Base-by-base conservation (phyloP, 495 filamentous ascomycete genomes). In the Penicillium pulvis region DNA sequence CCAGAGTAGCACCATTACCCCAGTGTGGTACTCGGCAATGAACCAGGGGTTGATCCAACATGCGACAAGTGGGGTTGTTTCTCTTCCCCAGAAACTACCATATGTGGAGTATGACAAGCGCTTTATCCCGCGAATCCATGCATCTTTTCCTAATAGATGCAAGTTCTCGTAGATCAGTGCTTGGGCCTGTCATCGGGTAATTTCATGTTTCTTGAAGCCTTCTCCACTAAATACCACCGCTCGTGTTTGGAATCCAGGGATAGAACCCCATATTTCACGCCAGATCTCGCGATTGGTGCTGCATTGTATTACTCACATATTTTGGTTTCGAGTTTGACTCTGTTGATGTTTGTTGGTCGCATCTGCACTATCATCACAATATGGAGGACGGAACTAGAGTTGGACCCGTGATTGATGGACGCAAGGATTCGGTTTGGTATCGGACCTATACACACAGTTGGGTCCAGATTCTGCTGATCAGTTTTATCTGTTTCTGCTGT, bases 401-500 rank as follows among this genome's bases (percentile, higher is more conserved):
- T 19, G 62, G 53, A 49, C 51, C 56, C 44, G 26, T 6, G 11
- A 35, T 28, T 24, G 41, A 20, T 7, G 20, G 57, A 8, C 31
- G 8, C n/a, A 53, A 53, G 8, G 55, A 43, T 3, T 68, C 67
- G 5, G 41, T 52, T 2, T 28, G 64, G 5, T 58, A 61, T 42
- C 63, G 59, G 16, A 53, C 73, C n/a, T 75, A 71, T 53, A 70
- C 72, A 10, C 49, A 74, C 55, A 64, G 62, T 28, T 79, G 73
- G 69, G 70, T 73, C 19, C 79, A 82, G 64, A 72, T 81, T 51
- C 44, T 71, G 5, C 55, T 81, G 51, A 80, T 81, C 42, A 71
- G 75, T 53, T 75, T 81, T 57, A 90, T 93, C 49, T 94, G 90
- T 70, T 94, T 95, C 79, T 77, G 93, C 57, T 93, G 90, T 70